Conservation (phyloP, 1,139 yeast species). For the Pneumocystis jirovecii region DNA sequence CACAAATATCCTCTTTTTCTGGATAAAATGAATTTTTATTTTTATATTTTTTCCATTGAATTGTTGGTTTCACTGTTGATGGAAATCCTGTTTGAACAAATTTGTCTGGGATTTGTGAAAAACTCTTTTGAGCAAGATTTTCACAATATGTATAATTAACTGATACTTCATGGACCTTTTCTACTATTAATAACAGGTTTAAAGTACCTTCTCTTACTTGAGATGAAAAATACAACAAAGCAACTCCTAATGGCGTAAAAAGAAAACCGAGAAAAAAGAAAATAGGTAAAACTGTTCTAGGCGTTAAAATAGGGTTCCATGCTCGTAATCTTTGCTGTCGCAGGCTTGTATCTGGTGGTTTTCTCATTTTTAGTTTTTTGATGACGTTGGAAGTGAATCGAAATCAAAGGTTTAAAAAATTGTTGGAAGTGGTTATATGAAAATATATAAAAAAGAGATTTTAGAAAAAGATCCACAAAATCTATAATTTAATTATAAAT, state of each 20-base stretch:
- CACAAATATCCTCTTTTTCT: conserved; percentile 37
- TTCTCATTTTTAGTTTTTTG: not conserved
- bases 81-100: conserved; percentile 13
- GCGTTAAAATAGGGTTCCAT: conserved; percentile 72
- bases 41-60: conserved; percentile 3
- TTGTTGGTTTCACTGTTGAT: conserved; percentile 11
- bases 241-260: conserved; percentile 85
- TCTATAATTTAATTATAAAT: not conserved
- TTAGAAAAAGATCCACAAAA: not conserved
- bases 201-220: conserved; percentile 15
- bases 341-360: conserved; percentile 28
- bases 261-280: conserved; percentile 62
- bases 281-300: conserved; percentile 73
- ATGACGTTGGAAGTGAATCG: not conserved
- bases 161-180: conserved; percentile 51
- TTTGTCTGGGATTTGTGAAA: conserved; percentile 39
- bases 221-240: conserved; percentile 68
- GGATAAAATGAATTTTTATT: conserved; percentile 2
- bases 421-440: not conserved
- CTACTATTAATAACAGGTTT: not conserved
- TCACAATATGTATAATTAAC: conserved; percentile 75
- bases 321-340: conserved; percentile 35
- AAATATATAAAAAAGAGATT: not conserved
- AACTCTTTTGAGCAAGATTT: conserved; percentile 36
- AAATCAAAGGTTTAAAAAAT: not conserved